These are phyloP conservation scores for Juncus inflexus DNA, from an alignment of 176 grass and related monocot genomes.

Conservation along the genomic window DNA sequence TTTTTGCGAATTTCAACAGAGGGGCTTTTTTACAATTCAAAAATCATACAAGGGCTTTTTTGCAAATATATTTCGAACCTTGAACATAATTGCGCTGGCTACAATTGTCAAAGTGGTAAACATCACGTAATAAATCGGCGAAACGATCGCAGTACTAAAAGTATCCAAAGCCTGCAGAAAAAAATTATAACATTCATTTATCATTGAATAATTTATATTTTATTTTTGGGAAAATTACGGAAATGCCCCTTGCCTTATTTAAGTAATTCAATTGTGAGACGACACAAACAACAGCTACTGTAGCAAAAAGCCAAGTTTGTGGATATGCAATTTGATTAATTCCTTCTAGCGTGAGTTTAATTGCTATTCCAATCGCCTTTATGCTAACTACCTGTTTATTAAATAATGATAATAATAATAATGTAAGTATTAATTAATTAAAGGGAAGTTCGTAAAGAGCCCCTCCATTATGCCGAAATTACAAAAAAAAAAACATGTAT, in stretches of 20 bases:
- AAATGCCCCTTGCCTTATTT: slow-evolving; percentile 63
- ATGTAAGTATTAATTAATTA: background rate
- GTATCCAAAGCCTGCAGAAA: slow-evolving; percentile 81
- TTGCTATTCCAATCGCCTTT: slow-evolving; percentile 89
- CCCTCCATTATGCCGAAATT: no score
- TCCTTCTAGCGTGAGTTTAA: slow-evolving; percentile 88
- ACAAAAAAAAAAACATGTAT: no score
- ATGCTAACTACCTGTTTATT: slow-evolving; percentile 79
- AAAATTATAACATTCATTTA: background rate
- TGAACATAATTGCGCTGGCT: slow-evolving; percentile 97
- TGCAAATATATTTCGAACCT: slow-evolving; percentile 39
- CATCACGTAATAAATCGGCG: slow-evolving; percentile 94
- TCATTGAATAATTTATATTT: background rate
- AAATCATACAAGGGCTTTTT: no score
- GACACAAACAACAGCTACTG: slow-evolving; percentile 63
- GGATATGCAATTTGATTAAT: slow-evolving; percentile 74
- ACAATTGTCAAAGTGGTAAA: slow-evolving; percentile 91
- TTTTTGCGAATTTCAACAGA: no score
- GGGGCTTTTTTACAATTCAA: no score
- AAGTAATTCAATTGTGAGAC: slow-evolving; percentile 95
- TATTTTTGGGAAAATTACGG: background rate
- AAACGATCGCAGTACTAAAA: slow-evolving; percentile 86
- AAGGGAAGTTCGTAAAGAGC: background rate
- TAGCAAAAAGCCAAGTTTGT: slow-evolving; percentile 82
- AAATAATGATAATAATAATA: slow-evolving; percentile 6